phyloP scores from a whole-genome alignment of 116 monocot species.

The Papilionanthe hybrid region DNA sequence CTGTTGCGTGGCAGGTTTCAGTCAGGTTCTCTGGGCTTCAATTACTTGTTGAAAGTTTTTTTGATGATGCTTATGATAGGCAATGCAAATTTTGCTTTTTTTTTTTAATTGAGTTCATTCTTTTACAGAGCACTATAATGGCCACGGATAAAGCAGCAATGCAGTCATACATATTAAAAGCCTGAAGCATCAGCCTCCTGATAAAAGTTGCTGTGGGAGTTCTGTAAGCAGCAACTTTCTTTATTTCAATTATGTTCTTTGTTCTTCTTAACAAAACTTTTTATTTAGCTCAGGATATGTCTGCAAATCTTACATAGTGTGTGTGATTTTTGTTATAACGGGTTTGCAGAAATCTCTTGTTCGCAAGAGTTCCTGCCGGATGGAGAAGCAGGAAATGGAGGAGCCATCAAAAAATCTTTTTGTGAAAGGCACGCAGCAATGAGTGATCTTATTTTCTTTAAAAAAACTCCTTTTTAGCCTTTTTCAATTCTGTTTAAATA shows the following conservation, averaged over 20 bases:
- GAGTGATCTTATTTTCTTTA: neutral
- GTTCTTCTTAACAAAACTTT: neutral
- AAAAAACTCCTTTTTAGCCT: neutral
- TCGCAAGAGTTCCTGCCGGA: constrained; percentile 64
- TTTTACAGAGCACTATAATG: constrained; percentile 26
- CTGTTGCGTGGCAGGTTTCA: too few relatives aligned
- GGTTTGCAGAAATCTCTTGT: constrained; percentile 65
- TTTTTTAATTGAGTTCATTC: neutral
- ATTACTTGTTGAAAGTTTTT: neutral
- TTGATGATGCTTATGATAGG: neutral
- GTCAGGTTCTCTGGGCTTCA: too few relatives aligned
- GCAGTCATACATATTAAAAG: constrained; percentile 72
- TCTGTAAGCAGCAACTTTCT: constrained; percentile 26
- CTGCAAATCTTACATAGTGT: neutral
- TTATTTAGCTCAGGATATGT: neutral
- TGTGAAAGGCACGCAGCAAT: constrained; percentile 44
- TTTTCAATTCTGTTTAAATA: neutral
- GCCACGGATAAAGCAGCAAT: constrained; percentile 44
- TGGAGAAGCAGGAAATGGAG: constrained; percentile 66
- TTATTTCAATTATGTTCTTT: neutral
- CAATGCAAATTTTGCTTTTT: neutral
- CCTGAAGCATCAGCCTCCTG: constrained; percentile 40
- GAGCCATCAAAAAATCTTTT: constrained; percentile 54
- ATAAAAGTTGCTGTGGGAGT: constrained; percentile 72
- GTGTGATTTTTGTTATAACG: constrained; percentile 5